Conservation (phyloP, 2,329 filamentous ascomycete species). For the Paracoccidioides lutzii region DNA sequence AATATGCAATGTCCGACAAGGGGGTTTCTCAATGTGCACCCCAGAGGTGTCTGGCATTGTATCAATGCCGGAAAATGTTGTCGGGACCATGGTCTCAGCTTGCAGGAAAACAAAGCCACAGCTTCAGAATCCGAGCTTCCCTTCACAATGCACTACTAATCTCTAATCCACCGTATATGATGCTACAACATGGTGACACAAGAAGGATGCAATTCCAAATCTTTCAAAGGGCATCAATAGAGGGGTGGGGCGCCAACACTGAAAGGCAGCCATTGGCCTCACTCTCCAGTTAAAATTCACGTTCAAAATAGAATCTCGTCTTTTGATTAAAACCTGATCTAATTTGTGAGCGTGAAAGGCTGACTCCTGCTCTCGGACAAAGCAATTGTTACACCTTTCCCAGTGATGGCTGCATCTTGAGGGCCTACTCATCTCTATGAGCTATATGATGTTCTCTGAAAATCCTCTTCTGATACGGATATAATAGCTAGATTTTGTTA, state of each 20-base stretch:
- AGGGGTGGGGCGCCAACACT: background rate
- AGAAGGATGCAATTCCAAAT: background rate
- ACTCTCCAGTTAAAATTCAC: too few relatives aligned
- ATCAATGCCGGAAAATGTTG: background rate
- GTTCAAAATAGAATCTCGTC: too few relatives aligned
- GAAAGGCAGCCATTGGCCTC: too few relatives aligned
- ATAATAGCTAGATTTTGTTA: too few relatives aligned
- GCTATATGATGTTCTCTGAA: too few relatives aligned
- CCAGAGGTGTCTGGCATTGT: background rate
- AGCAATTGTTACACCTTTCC: too few relatives aligned
- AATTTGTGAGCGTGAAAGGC: too few relatives aligned
- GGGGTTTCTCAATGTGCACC: background rate
- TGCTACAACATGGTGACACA: background rate
- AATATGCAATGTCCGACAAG: slow-evolving; percentile 1
- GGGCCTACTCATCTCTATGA: too few relatives aligned
- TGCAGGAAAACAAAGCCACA: slow-evolving; percentile 1
- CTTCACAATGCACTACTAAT: background rate
- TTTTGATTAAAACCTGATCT: too few relatives aligned
- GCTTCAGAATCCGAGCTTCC: background rate
- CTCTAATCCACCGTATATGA: background rate
- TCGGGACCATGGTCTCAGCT: background rate
- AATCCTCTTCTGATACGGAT: too few relatives aligned
- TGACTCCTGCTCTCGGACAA: too few relatives aligned
- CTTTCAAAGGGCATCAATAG: background rate
- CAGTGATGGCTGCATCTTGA: too few relatives aligned